Evolutionary conservation across 768 basidiomycete genomes (phyloP), one percentile per base, ranked within the genome.

Genomic region (Agrocybe pediades): DNA sequence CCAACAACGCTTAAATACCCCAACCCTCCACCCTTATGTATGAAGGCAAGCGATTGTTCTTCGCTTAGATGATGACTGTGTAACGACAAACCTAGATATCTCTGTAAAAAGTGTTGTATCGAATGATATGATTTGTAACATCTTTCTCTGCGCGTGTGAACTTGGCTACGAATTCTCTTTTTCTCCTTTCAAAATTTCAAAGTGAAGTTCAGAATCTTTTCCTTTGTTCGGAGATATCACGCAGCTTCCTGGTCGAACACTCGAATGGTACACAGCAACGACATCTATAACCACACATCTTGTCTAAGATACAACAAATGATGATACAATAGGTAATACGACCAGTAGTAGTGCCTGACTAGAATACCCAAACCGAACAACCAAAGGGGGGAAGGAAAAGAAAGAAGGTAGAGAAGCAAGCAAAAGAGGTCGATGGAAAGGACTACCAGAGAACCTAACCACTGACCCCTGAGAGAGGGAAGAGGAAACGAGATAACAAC

Each of bases 1-100:
- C 66, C 9, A 62, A 67, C 51, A 66, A 68, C 45, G 25, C 21
- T 13, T 50, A 50, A 49, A 41, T 41, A 19, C 3, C 33, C 40
- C 26, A 41, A 25, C n/a, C n/a, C n/a, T n/a, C n/a, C n/a, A n/a
- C n/a, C n/a, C n/a, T n/a, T n/a, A n/a, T n/a, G n/a, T n/a, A n/a
- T n/a, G n/a, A n/a, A n/a, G n/a, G n/a, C n/a, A n/a, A n/a, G n/a
- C n/a, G n/a, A n/a, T n/a, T n/a, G n/a, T n/a, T n/a, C n/a, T n/a
- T n/a, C n/a, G n/a, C n/a, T n/a, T n/a, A n/a, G n/a, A n/a, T n/a
- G 33, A 36, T 36, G 33, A 36, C 33, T 36, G 4, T 36, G 33
- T 36, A 36, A 4, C n/a, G n/a, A 36, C 7, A 30, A 30, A 36
- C 33, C n/a, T n/a, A 13, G 33, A 36, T 6, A 3, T 11, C 33